These are phyloP conservation scores for Phanerodontia chrysosporium DNA, from an alignment of 768 basidiomycete genomes.

Conservation along the genomic window DNA sequence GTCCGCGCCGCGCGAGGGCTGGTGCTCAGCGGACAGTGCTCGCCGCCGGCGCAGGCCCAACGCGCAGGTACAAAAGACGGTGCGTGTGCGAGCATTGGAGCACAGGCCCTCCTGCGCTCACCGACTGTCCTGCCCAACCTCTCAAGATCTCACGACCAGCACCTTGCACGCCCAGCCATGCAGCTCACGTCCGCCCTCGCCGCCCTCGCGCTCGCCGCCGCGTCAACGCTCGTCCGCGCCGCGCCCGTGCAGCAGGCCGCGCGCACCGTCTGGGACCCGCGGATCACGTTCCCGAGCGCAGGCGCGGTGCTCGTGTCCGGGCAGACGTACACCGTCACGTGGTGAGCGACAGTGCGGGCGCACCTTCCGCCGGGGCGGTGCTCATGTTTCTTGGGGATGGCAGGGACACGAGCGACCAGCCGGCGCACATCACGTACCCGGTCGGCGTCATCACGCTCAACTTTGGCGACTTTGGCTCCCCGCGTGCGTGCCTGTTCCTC, in stretches of 20 bases:
- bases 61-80: too few relatives aligned
- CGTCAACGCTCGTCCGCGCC: constrained; percentile 16
- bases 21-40: too few relatives aligned
- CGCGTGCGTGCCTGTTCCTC: constrained; percentile 18
- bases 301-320: constrained; percentile 39
- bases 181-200: constrained; percentile 19
- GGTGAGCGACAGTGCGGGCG: constrained; percentile 25
- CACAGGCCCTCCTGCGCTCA: too few relatives aligned
- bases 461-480: neutral
- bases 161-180: neutral
- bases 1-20: too few relatives aligned
- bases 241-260: constrained; percentile 18
- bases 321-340: constrained; percentile 38
- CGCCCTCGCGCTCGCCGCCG: constrained; percentile 19
- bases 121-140: too few relatives aligned
- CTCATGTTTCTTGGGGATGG: neutral
- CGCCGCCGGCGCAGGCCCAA: too few relatives aligned
- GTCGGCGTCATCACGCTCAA: neutral
- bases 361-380: neutral
- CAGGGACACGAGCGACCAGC: constrained; percentile 39
- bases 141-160: too few relatives aligned
- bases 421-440: constrained; percentile 36
- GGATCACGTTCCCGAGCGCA: constrained; percentile 35
- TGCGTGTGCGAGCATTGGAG: too few relatives aligned
- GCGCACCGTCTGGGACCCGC: constrained; percentile 42